These are phyloP conservation scores for Flaveria robusta DNA, from an alignment of 129 eudicot species.

Conservation along the genomic window DNA sequence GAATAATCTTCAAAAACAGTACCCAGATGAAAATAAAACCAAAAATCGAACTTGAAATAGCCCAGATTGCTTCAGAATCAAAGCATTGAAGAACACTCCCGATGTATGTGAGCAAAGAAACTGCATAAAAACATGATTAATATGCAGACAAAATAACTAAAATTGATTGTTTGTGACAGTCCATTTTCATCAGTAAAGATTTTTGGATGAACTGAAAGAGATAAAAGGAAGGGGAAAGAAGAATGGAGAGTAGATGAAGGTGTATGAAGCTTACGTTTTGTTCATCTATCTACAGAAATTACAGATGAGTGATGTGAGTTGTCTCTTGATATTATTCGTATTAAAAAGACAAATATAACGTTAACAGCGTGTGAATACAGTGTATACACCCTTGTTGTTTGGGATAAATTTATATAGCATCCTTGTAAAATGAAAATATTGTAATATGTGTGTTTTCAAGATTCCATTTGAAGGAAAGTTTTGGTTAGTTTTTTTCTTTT, in stretches of 20 bases:
- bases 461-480: too few relatives aligned
- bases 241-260: constrained; percentile 21
- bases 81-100: constrained; percentile 29
- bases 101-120: constrained; percentile 25
- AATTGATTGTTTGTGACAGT: background rate
- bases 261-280: constrained; percentile 32
- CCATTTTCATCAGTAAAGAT: constrained; percentile 6
- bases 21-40: background rate
- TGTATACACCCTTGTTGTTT: background rate
- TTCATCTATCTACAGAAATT: constrained; percentile 16
- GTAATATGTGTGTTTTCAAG: too few relatives aligned
- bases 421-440: background rate
- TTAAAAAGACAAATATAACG: constrained; percentile 13
- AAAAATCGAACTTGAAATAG: background rate
- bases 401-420: background rate
- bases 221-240: constrained; percentile 31
- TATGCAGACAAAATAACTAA: background rate
- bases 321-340: constrained; percentile 16
- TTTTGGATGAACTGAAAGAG: constrained; percentile 41
- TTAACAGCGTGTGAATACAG: background rate
- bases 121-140: constrained; percentile 27
- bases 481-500: too few relatives aligned
- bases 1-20: background rate
- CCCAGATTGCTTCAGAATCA: constrained; percentile 30
- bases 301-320: constrained; percentile 22